These are phyloP conservation scores for Parietaria judaica DNA, from an alignment of 306 rosid genomes.

Conservation along the genomic window DNA sequence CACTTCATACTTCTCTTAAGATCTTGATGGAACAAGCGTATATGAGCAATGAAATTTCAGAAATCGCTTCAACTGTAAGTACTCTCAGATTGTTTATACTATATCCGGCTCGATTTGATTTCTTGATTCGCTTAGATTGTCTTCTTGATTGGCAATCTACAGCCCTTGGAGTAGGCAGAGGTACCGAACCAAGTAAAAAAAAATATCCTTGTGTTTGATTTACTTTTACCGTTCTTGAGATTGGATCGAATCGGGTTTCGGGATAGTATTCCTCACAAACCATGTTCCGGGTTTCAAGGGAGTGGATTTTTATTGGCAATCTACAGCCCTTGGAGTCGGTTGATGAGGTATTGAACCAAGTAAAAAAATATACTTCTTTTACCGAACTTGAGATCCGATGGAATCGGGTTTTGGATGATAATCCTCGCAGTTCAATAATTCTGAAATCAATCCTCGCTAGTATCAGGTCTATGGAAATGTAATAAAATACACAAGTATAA, in stretches of 20 bases:
- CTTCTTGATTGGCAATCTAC: too few relatives aligned
- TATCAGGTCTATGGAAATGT: slow-evolving; percentile 33
- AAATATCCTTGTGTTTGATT: not conserved
- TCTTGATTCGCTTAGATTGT: not conserved
- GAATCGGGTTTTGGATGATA: too few relatives aligned
- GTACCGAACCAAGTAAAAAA: too few relatives aligned
- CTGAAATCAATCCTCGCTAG: slow-evolving; percentile 14
- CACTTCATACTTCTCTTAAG: too few relatives aligned
- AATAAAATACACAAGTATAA: slow-evolving; percentile 17
- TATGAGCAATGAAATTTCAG: slow-evolving; percentile 15
- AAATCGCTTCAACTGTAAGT: slow-evolving; percentile 30
- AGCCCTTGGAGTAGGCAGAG: too few relatives aligned
- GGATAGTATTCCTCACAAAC: too few relatives aligned
- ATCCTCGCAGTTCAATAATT: not conserved
- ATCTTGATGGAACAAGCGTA: slow-evolving; percentile 30
- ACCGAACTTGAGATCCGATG: too few relatives aligned
- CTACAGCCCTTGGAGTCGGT: too few relatives aligned
- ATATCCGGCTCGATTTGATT: not conserved
- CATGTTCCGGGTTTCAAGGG: too few relatives aligned
- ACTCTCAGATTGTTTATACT: not conserved
- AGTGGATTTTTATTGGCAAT: too few relatives aligned
- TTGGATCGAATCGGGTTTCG: too few relatives aligned
- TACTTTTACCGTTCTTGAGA: not conserved
- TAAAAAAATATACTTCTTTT: not conserved
- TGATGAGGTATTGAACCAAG: not conserved